Evolutionary conservation across 805 yeast genomes (phyloP), one percentile per base, ranked within the genome.

Genomic region (Schwanniomyces pseudopolymorphus): DNA sequence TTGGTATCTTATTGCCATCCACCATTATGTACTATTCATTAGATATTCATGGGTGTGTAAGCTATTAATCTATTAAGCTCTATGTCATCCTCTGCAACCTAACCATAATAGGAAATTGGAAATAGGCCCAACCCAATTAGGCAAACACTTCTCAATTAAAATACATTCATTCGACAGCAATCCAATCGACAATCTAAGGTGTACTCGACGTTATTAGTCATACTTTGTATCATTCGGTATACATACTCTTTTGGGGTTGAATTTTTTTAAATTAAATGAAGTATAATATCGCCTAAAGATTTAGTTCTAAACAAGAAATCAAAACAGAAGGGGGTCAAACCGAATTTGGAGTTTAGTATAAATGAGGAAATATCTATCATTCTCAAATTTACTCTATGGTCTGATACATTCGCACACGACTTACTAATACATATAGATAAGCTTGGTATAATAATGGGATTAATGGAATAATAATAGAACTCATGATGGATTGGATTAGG

Each of bases 91-190:
- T 31, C 57, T 59, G 63, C 63, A 59, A 58, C 62, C 46, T 51
- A 43, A 43, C 63, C 60, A 45, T 53, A 59, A 50, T 59, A 59
- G 63, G 63, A 59, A 59, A 53, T 53, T 42, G 49, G 47, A 31
- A 31, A 31, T 31, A 31, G 20, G 26, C 36, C 44, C 52, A 40
- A 44, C 63, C 64, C 47, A 58, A 57, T 53, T 57, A 51, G 66
- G 64, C 58, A 58, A 59, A 56, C 53, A 40, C 43, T 26, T 43
- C 46, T 26, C 35, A 24, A 25, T 26, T 36, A 14, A 10, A 24
- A 13, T 22, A 22, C 16, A 21, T 26, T 33, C n/a, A 35, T 5
- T 11, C 5, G 24, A 4, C 20, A 31, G 20, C 26, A n/a, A 11
- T 13, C 19, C 14, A 13, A 2, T 36, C 8, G 43, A 33, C 39